A percentile compares a stretch with the other conserved stretches of the same genome.
Conservation (phyloP, 129 eudicot genomes). For the Tagetes patula region DNA sequence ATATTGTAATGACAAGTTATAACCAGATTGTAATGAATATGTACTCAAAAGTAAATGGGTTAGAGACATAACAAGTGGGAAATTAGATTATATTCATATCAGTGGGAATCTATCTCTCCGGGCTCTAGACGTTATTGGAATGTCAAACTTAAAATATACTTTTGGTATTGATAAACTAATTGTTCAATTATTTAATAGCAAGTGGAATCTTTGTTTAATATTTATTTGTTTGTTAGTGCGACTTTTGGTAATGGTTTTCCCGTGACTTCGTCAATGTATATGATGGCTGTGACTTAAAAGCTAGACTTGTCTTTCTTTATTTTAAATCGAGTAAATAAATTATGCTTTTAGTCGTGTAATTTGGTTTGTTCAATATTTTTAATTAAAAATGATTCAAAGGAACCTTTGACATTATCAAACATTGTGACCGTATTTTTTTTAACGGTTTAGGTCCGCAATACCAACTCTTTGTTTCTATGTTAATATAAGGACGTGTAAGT, state of each 20-base stretch:
- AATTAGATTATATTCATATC: background rate
- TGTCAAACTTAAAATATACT: background rate
- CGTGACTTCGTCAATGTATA: constrained; percentile 25
- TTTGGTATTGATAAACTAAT: background rate
- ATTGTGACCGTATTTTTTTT: too few species aligned
- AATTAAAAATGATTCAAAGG: too few species aligned
- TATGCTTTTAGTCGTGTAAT: too few species aligned
- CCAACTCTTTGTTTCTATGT: too few species aligned
- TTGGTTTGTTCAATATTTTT: too few species aligned
- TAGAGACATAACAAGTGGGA: too few species aligned
- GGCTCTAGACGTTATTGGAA: background rate
- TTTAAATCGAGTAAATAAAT: background rate
- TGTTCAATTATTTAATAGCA: constrained; percentile 1
- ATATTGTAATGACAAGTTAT: too few species aligned
- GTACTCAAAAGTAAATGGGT: too few species aligned
- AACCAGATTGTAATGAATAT: too few species aligned
- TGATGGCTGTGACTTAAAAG: constrained; percentile 20
- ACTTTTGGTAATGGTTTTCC: constrained; percentile 13
- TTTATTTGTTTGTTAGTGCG: constrained; percentile 11
- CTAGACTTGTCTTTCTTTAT: background rate
- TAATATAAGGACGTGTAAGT: too few species aligned
- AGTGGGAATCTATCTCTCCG: background rate
- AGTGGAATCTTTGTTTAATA: constrained; percentile 19
- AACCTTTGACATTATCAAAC: too few species aligned
- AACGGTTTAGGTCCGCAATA: too few species aligned